Evolutionary conservation across 345 rosid species (phyloP).

Genomic region (Theobroma cacao): DNA sequence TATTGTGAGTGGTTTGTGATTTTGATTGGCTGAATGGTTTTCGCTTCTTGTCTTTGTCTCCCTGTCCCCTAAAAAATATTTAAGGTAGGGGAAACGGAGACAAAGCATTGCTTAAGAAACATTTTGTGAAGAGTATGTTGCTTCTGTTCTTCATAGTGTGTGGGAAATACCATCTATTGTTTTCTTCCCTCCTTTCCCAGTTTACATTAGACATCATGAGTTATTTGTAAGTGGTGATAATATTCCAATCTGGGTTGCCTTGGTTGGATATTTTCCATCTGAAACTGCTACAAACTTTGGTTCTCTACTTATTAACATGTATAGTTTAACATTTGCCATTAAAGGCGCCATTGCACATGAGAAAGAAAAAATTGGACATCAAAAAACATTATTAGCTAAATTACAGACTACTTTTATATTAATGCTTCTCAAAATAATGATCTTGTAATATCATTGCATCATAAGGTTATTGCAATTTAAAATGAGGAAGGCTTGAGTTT

Average conservation of each 20-base stretch:
- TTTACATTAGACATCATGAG: conserved; percentile 5
- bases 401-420: not conserved
- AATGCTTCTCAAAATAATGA: not conserved
- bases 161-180: not conserved
- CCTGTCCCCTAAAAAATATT: not conserved
- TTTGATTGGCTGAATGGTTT: conserved; percentile 24
- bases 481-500: conserved; percentile 35
- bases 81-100: not conserved
- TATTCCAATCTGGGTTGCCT: conserved; percentile 12
- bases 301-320: not conserved
- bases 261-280: not conserved
- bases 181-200: not conserved
- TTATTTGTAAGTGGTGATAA: conserved; percentile 21
- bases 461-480: conserved; percentile 17
- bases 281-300: not conserved
- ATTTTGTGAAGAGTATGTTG: not conserved
- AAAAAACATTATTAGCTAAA: not conserved
- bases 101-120: not conserved
- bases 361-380: not conserved
- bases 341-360: not conserved
- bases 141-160: conserved; percentile 8
- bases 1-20: conserved; percentile 26
- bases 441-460: not conserved
- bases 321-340: not conserved
- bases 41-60: conserved; percentile 19